These are phyloP conservation scores for Hypoxylon perforatum DNA, from an alignment of 495 filamentous ascomycete genomes.

Conservation along the genomic window DNA sequence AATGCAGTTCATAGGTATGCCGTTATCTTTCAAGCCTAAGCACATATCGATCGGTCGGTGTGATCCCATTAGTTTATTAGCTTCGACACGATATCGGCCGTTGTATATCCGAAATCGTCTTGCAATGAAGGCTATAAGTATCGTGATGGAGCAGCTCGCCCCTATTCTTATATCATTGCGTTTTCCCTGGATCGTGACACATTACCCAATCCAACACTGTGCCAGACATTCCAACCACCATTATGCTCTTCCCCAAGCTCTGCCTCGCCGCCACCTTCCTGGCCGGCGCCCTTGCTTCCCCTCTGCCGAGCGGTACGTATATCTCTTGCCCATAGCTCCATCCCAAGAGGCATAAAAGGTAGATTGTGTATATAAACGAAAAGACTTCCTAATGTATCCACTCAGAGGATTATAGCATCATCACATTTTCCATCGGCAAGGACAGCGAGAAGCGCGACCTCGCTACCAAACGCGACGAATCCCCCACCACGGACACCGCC, in stretches of 20 bases:
- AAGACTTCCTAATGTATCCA: background rate
- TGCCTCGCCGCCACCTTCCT: slow-evolving; percentile 17
- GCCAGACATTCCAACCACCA: background rate
- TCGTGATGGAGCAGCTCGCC: background rate
- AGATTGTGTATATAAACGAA: too few relatives aligned
- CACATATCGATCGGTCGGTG: too few relatives aligned
- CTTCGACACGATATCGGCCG: background rate
- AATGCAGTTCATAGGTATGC: too few relatives aligned
- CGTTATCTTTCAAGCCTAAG: too few relatives aligned
- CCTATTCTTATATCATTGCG: background rate
- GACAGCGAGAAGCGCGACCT: background rate
- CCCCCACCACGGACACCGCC: too few relatives aligned
- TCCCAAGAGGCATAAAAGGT: background rate
- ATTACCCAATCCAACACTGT: background rate
- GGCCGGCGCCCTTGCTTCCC: slow-evolving; percentile 14
- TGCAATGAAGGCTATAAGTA: background rate
- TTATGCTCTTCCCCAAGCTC: slow-evolving; percentile 26
- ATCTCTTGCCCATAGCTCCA: background rate
- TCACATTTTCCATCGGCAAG: background rate
- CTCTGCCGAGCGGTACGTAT: slow-evolving; percentile 17
- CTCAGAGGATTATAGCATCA: background rate
- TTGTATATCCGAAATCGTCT: background rate
- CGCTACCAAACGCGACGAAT: too few relatives aligned
- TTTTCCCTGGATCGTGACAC: background rate
- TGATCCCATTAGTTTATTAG: too few relatives aligned